Evolutionary conservation across 208 protist species (phyloP).

Genomic region (Crithidia sp.): DNA sequence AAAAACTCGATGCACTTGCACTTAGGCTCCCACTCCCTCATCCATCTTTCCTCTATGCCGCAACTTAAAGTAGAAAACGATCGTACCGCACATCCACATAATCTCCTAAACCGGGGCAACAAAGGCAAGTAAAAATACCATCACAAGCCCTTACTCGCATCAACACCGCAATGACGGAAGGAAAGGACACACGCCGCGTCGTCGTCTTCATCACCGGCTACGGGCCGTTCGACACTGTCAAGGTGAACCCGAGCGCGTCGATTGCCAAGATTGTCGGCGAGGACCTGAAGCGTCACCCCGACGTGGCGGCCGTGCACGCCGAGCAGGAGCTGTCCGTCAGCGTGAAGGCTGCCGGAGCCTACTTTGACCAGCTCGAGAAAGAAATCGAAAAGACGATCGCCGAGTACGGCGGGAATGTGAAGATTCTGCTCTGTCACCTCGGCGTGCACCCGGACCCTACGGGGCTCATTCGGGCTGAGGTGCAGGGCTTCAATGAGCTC

Average conservation of each 20-base stretch:
- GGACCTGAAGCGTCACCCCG: constrained; percentile 28
- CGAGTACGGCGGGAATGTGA: constrained; percentile 12
- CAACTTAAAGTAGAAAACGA: too few species aligned
- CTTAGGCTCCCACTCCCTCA: too few species aligned
- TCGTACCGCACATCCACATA: too few species aligned
- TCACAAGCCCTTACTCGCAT: background rate
- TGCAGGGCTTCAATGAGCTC: constrained; percentile 74
- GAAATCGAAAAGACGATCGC: constrained; percentile 31
- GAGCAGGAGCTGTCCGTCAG: constrained; percentile 56
- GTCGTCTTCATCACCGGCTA: constrained; percentile 75
- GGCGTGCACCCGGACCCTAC: constrained; percentile 58
- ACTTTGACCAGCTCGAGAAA: constrained; percentile 53
- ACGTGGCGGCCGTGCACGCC: constrained; percentile 27
- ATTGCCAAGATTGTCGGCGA: constrained; percentile 42
- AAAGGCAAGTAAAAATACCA: too few species aligned
- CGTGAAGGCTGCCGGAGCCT: constrained; percentile 33
- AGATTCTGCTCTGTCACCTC: constrained; percentile 61
- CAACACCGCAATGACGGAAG: constrained; percentile 2
- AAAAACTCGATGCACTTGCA: too few species aligned
- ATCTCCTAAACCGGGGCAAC: too few species aligned
- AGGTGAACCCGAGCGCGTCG: constrained; percentile 61
- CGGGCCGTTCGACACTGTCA: constrained; percentile 61
- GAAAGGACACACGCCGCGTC: constrained; percentile 9
- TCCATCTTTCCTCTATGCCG: too few species aligned
- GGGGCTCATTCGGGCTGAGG: constrained; percentile 59